Percentiles rank a stretch among this genome's conserved stretches.
These are phyloP conservation scores for Scheffersomyces amazonensis DNA, from an alignment of 805 yeast species.

Conservation along the genomic window DNA sequence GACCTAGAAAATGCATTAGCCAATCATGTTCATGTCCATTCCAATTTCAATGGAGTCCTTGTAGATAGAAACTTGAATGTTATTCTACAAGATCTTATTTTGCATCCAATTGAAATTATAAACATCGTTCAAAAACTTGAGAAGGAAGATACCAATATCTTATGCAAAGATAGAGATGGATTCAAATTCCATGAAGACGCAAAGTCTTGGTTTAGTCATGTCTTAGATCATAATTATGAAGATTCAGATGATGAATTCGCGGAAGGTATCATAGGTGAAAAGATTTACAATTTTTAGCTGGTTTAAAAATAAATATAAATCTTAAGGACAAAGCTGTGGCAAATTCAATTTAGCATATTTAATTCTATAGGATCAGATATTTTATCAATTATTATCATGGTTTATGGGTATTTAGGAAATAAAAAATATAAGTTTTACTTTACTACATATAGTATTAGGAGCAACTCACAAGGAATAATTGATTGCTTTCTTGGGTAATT, in stretches of 20 bases:
- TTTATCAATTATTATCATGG: too few relatives aligned
- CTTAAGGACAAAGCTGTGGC: too few relatives aligned
- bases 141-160: neutral
- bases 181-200: neutral
- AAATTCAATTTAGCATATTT: too few relatives aligned
- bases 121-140: neutral
- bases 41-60: neutral
- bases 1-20: neutral
- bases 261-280: neutral
- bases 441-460: too few relatives aligned
- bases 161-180: neutral
- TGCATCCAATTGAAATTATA: neutral
- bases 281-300: neutral
- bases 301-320: constrained; percentile 1
- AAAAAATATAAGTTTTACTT: too few relatives aligned
- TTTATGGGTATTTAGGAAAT: too few relatives aligned
- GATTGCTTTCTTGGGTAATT: too few relatives aligned
- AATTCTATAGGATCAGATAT: too few relatives aligned
- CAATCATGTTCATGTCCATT: neutral
- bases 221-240: neutral
- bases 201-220: neutral
- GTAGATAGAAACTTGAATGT: neutral
- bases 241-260: neutral
- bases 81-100: neutral
- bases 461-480: too few relatives aligned